phyloP scores from a whole-genome alignment of 768 basidiomycete genomes.

The Xerocomus potaroensis region DNA sequence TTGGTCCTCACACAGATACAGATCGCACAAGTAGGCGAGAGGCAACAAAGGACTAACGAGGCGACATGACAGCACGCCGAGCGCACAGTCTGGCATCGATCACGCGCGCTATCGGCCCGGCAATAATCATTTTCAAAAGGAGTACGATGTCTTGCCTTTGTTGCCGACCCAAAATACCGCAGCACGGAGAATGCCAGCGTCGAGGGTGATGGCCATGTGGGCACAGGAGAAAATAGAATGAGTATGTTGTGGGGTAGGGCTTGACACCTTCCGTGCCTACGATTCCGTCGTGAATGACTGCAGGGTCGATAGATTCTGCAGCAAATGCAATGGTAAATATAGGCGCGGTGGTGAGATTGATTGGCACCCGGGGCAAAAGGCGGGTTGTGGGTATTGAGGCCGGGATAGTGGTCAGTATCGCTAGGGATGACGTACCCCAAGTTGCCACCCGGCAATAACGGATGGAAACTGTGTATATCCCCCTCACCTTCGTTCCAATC shows the following conservation, averaged over 20 bases:
- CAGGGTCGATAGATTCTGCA: conserved; percentile 42
- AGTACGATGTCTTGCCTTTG: conserved; percentile 68
- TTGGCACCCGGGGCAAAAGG: conserved; percentile 32
- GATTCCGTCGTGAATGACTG: conserved; percentile 68
- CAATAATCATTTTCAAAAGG: too few relatives aligned
- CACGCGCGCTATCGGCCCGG: too few relatives aligned
- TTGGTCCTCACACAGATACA: too few relatives aligned
- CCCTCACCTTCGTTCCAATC: too few relatives aligned
- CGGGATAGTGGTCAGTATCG: too few relatives aligned
- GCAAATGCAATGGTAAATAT: conserved; percentile 53
- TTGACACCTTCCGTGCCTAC: conserved; percentile 75
- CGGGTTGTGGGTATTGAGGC: conserved; percentile 38
- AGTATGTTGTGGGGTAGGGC: conserved; percentile 93
- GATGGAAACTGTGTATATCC: too few relatives aligned
- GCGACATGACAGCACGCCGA: too few relatives aligned
- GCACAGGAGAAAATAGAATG: conserved; percentile 87
- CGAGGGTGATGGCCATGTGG: conserved; percentile 89
- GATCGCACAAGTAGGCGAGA: too few relatives aligned
- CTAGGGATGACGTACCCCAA: too few relatives aligned
- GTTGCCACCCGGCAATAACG: too few relatives aligned
- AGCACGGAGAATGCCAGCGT: conserved; percentile 81
- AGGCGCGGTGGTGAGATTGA: conserved; percentile 53
- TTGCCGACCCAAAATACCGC: conserved; percentile 89
- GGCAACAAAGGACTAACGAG: too few relatives aligned
- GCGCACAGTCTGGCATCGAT: too few relatives aligned